A percentile compares a stretch with the other conserved stretches of the same genome.
Evolutionary conservation across 192 early-diverging fungal genomes (phyloP).

Genomic region (Backusella tarrabulga): DNA sequence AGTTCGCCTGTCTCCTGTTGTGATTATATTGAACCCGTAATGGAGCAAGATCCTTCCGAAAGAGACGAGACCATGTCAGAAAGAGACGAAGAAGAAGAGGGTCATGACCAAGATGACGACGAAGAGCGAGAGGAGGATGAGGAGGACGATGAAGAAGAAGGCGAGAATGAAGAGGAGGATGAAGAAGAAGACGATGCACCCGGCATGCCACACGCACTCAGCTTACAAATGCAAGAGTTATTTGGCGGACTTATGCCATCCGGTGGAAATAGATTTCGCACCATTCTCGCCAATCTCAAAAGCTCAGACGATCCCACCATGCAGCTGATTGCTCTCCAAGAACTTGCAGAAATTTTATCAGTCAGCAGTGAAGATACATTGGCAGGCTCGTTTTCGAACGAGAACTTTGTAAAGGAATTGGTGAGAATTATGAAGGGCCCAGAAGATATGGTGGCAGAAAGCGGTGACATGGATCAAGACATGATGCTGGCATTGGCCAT

Average conservation of each 20-base stretch:
- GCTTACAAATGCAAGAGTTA: conserved; percentile 32
- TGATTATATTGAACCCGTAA: background rate
- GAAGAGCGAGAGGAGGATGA: conserved; percentile 33
- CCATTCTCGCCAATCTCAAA: conserved; percentile 60
- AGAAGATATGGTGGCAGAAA: conserved; percentile 39
- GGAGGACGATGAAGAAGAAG: conserved; percentile 22
- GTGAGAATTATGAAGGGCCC: conserved; percentile 58
- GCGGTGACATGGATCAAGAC: conserved; percentile 30
- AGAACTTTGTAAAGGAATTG: conserved; percentile 67
- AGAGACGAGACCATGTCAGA: background rate
- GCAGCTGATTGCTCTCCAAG: conserved; percentile 86
- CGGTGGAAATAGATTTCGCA: conserved; percentile 47
- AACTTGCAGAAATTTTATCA: conserved; percentile 72
- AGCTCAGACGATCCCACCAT: conserved; percentile 55
- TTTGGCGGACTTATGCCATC: conserved; percentile 42
- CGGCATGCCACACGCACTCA: conserved; percentile 20
- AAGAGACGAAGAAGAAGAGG: conserved; percentile 15
- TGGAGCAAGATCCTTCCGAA: background rate
- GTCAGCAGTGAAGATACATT: conserved; percentile 75
- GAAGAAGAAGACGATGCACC: conserved; percentile 40
- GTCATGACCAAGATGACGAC: conserved; percentile 21
- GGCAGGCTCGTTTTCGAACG: conserved; percentile 60
- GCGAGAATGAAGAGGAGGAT: conserved; percentile 20
- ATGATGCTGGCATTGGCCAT: conserved; percentile 41
- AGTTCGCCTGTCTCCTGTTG: background rate